Conservation (phyloP, 805 yeast species). For the Candida ficus region DNA sequence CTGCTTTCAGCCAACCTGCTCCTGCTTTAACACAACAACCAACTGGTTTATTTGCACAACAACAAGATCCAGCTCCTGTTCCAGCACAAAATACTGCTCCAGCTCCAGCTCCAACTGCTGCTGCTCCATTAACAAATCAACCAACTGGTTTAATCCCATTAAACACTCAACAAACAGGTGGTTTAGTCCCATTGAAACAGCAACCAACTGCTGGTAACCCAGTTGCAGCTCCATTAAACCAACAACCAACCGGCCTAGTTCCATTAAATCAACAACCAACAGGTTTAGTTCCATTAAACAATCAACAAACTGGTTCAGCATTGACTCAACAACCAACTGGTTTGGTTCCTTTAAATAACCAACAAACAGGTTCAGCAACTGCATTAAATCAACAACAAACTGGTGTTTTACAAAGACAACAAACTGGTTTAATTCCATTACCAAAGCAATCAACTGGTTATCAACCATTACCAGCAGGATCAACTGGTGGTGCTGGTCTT, state of each 20-base stretch:
- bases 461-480: slow-evolving; percentile 10
- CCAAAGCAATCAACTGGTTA: slow-evolving; percentile 15
- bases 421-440: slow-evolving; percentile 30
- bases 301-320: slow-evolving; percentile 28
- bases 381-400: background rate
- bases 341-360: slow-evolving; percentile 20
- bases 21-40: slow-evolving; percentile 17
- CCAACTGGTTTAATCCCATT: slow-evolving; percentile 31
- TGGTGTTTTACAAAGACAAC: slow-evolving; percentile 28
- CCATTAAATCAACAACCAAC: slow-evolving; percentile 53
- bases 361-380: slow-evolving; percentile 11
- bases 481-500: slow-evolving; percentile 25
- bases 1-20: too few species aligned
- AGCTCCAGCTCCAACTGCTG: too few species aligned
- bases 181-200: slow-evolving; percentile 16
- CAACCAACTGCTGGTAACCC: slow-evolving; percentile 29
- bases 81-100: too few species aligned
- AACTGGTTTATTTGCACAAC: slow-evolving; percentile 8
- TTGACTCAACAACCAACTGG: slow-evolving; percentile 35
- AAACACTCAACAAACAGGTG: slow-evolving; percentile 34
- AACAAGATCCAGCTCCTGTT: too few species aligned
- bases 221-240: background rate
- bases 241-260: slow-evolving; percentile 29
- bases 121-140: slow-evolving; percentile 38
- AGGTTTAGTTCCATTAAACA: slow-evolving; percentile 37